Base-by-base conservation (phyloP, 352 stramenopile genomes). In the Phytophthora europaea region DNA sequence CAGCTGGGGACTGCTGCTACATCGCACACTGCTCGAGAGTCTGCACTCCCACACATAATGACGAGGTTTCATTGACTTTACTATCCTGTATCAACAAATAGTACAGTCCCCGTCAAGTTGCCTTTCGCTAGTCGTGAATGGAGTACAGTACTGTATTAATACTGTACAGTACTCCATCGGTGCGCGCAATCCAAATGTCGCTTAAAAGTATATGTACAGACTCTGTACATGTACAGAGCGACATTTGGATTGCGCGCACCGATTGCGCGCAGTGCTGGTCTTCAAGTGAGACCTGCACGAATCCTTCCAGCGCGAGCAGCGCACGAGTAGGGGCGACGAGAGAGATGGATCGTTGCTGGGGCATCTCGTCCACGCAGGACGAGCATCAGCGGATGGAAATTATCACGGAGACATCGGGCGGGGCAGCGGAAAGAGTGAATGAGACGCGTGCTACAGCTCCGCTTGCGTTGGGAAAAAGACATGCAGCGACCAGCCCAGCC, bases 1-100 rank as follows among this genome's bases (percentile, higher is more conserved):
- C 34, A 75, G 55, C n/a, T 83, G 76, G 76, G 65, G 71, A 5
- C 58, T 69, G 38, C 48, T 68, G 20, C 67, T 78, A n/a, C 67
- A 76, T 31, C 60, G 65, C 23, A 79, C 56, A 7, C 38, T 79
- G 23, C 58, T 76, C 12, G 74, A 81, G 47, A 73, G 65, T 64
- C 54, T 81, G 4, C 66, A 75, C 22, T 45, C 67, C 0, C 20
- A 72, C 38, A 31, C 43, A 9, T 75, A 38, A 68, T 31, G 51
- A 7, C 15, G 15, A 38, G 20, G 18, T 9, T 53, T 4, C 47
- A 40, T 13, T 40, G 34, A 40, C 26, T 28, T 28, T 28, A 28
- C 26, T 40, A 40, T 16, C 7, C 38, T 47, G 38, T 6, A 8
- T n/a, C 13, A 6, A 13, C 36, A 16, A 38, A 38, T 6, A n/a